Conservation (phyloP, 2,329 filamentous ascomycete species). For the Fonsecaea monophora region DNA sequence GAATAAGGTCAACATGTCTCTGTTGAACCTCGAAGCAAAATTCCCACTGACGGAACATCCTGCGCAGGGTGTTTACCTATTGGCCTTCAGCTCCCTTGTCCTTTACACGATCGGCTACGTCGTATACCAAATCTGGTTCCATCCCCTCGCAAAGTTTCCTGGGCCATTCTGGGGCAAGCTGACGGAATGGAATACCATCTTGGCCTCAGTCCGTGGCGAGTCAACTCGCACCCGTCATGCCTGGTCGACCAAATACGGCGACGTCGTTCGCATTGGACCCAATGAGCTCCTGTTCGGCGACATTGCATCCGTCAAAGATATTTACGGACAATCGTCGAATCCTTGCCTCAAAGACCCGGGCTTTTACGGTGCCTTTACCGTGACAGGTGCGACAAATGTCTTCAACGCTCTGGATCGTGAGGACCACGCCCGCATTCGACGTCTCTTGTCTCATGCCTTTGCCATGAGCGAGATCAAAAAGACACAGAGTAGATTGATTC, state of each 20-base stretch:
- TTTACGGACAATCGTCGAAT: constrained; percentile 38
- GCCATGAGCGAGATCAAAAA: constrained; percentile 39
- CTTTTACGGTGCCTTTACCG: constrained; percentile 27
- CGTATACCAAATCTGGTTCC: constrained; percentile 43
- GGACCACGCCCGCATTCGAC: constrained; percentile 42
- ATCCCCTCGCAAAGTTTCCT: constrained; percentile 69
- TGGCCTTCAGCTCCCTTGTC: too few relatives aligned
- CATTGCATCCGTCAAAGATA: constrained; percentile 45
- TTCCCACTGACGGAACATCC: too few relatives aligned
- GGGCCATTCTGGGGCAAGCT: constrained; percentile 63
- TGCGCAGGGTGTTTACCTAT: too few relatives aligned
- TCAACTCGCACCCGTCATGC: constrained; percentile 16
- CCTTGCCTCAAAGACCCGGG: constrained; percentile 26
- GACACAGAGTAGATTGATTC: constrained; percentile 14
- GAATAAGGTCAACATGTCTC: too few relatives aligned
- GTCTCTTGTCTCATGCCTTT: constrained; percentile 50
- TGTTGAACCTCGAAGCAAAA: too few relatives aligned
- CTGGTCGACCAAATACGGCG: constrained; percentile 41
- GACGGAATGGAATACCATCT: constrained; percentile 21
- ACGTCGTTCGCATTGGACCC: constrained; percentile 45
- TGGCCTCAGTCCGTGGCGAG: constrained; percentile 11
- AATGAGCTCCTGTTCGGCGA: constrained; percentile 47
- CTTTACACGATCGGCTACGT: constrained; percentile 14
- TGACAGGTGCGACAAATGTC: constrained; percentile 16
- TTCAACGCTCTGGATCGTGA: constrained; percentile 32